Conservation (phyloP, 805 yeast species). For the Metschnikowia matae region DNA sequence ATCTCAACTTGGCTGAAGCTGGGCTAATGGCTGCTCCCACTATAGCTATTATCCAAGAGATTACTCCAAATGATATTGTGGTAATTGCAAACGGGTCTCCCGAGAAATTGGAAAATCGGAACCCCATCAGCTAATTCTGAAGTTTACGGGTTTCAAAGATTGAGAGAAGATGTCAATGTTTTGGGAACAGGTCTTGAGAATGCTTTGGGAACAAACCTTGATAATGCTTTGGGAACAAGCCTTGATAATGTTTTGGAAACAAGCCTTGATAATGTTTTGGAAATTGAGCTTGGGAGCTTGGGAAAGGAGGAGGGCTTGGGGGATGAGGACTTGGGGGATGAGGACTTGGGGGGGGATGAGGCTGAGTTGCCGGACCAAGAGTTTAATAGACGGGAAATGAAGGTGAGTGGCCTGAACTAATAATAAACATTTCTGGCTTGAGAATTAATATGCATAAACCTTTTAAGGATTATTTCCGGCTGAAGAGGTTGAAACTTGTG, state of each 20-base stretch:
- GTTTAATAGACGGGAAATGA: background rate
- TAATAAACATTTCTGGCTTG: background rate
- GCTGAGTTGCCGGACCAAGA: background rate
- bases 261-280: too few relatives aligned
- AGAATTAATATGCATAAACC: background rate
- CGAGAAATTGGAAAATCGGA: conserved; percentile 47
- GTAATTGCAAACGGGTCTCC: conserved; percentile 88
- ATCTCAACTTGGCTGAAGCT: conserved; percentile 56
- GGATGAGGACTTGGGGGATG: too few relatives aligned
- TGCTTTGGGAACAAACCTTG: too few relatives aligned
- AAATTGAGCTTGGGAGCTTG: too few relatives aligned
- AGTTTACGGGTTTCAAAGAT: too few relatives aligned
- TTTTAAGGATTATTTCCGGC: too few relatives aligned
- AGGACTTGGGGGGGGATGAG: background rate
- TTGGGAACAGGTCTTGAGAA: too few relatives aligned
- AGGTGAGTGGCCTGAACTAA: background rate
- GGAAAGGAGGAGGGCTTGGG: too few relatives aligned
- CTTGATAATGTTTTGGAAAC: too few relatives aligned
- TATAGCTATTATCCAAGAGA: conserved; percentile 85
- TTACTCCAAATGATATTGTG: conserved; percentile 66
- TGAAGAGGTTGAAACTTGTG: too few relatives aligned
- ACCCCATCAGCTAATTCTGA: conserved; percentile 24
- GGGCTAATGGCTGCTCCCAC: conserved; percentile 66
- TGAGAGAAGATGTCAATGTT: too few relatives aligned
- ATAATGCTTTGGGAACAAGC: too few relatives aligned